Evolutionary conservation across 371 early-diverging fungal species (phyloP).

Genomic region (Paraphysoderma sedebokerense): DNA sequence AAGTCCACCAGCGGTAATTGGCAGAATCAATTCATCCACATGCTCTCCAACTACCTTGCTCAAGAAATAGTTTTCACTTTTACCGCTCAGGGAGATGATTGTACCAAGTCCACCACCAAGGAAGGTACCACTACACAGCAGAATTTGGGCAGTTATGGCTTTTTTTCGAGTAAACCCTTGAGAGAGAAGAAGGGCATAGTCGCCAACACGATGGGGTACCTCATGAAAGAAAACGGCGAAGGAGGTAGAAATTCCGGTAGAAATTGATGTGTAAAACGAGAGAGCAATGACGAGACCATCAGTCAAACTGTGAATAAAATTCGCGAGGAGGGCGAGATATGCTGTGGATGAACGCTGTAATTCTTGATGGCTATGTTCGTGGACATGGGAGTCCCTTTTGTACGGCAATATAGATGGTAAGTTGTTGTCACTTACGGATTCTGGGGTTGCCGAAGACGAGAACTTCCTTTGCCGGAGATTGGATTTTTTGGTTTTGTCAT

Average conservation of each 20-base stretch:
- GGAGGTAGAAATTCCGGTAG: constrained; percentile 67
- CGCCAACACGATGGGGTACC: constrained; percentile 82
- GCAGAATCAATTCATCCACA: constrained; percentile 53
- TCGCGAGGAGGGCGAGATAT: constrained; percentile 65
- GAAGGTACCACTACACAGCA: constrained; percentile 63
- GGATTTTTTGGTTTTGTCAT: constrained; percentile 8
- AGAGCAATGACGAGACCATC: constrained; percentile 81
- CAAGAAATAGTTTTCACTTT: no score
- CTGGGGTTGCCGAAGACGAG: constrained; percentile 4
- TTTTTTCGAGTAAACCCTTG: constrained; percentile 53
- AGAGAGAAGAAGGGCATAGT: constrained; percentile 73
- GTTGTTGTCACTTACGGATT: background rate
- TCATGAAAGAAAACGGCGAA: constrained; percentile 84
- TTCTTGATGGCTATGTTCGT: background rate
- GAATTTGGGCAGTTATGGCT: constrained; percentile 68
- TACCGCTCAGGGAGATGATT: no score
- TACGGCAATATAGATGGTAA: background rate
- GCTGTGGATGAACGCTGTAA: constrained; percentile 45
- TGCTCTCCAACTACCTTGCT: background rate
- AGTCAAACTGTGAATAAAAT: constrained; percentile 75
- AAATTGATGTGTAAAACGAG: constrained; percentile 62
- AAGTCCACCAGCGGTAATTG: constrained; percentile 77
- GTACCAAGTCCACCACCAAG: background rate
- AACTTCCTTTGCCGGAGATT: constrained; percentile 3
- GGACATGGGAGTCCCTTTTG: background rate